Percentiles rank a stretch among this genome's conserved stretches.
These are phyloP conservation scores for Fraxinus baroniana DNA, from an alignment of 305 asterid species.

Conservation along the genomic window DNA sequence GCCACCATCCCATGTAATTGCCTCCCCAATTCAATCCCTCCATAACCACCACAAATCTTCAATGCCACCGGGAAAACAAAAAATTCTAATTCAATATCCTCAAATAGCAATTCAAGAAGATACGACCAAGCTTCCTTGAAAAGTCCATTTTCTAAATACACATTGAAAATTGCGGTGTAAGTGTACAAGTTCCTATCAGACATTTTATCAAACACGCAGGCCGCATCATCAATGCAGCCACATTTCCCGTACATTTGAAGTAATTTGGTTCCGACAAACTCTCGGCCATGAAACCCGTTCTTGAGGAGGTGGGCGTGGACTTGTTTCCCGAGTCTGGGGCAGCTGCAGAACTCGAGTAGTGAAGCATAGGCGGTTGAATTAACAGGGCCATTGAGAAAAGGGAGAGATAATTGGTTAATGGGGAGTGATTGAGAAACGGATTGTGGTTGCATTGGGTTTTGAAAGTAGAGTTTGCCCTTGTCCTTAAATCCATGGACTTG, in stretches of 20 bases:
- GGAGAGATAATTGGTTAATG: not conserved
- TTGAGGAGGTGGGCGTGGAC: conserved; percentile 65
- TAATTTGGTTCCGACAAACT: conserved; percentile 60
- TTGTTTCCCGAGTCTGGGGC: conserved; percentile 46
- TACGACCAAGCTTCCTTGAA: conserved; percentile 44
- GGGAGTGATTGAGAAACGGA: not conserved
- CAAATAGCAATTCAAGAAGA: conserved; percentile 40
- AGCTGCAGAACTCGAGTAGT: conserved; percentile 52
- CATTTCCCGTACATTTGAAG: conserved; percentile 55
- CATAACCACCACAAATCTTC: conserved; percentile 62
- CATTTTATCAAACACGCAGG: conserved; percentile 59
- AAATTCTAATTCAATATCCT: conserved; percentile 62
- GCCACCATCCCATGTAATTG: conserved; percentile 57
- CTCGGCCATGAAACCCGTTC: conserved; percentile 53
- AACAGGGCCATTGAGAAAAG: conserved; percentile 23
- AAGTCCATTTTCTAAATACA: conserved; percentile 41
- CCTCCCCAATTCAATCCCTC: conserved; percentile 62
- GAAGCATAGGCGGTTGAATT: conserved; percentile 56
- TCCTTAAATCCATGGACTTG: conserved; percentile 1
- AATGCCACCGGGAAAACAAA: conserved; percentile 61
- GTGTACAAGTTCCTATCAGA: conserved; percentile 55
- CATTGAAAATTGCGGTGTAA: conserved; percentile 45
- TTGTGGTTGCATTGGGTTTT: not conserved
- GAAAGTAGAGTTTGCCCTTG: not conserved
- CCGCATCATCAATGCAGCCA: conserved; percentile 35